phyloP scores from a whole-genome alignment of 768 basidiomycete species.

The Coprinellus aureogranulatus region DNA sequence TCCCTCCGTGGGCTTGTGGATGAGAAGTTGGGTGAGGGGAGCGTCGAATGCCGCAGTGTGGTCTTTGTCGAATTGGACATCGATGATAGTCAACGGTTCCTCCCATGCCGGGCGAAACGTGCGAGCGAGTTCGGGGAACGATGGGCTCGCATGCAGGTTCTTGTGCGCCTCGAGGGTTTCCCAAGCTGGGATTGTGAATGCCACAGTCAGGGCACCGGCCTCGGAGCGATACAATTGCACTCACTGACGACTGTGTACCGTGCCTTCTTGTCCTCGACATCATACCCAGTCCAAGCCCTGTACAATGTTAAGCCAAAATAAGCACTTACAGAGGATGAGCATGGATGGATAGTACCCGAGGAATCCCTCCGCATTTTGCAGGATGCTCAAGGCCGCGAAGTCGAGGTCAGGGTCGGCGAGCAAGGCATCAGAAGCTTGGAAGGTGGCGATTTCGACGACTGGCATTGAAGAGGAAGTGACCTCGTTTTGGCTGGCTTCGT shows the following conservation, averaged over 20 bases:
- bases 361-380: conserved; percentile 23
- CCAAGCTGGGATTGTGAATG: conserved; percentile 22
- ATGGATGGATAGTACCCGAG: conserved; percentile 8
- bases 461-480: no score
- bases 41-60: conserved; percentile 11
- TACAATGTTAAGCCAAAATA: not conserved
- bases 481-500: no score
- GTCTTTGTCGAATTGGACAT: conserved; percentile 10
- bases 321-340: not conserved
- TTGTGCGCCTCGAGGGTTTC: conserved; percentile 21
- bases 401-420: conserved; percentile 15
- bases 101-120: not conserved
- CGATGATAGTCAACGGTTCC: not conserved
- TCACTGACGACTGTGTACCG: not conserved
- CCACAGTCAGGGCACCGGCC: no score
- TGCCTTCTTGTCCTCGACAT: not conserved
- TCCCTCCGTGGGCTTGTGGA: conserved; percentile 8
- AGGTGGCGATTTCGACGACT: conserved; percentile 22
- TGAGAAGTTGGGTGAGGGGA: conserved; percentile 12
- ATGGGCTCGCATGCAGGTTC: conserved; percentile 9
- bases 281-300: not conserved
- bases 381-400: conserved; percentile 15
- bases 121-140: conserved; percentile 5
- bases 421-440: conserved; percentile 24
- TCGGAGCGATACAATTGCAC: not conserved